Conservation (phyloP, 192 early-diverging fungal genomes). For the Helicostylum pulchrum region DNA sequence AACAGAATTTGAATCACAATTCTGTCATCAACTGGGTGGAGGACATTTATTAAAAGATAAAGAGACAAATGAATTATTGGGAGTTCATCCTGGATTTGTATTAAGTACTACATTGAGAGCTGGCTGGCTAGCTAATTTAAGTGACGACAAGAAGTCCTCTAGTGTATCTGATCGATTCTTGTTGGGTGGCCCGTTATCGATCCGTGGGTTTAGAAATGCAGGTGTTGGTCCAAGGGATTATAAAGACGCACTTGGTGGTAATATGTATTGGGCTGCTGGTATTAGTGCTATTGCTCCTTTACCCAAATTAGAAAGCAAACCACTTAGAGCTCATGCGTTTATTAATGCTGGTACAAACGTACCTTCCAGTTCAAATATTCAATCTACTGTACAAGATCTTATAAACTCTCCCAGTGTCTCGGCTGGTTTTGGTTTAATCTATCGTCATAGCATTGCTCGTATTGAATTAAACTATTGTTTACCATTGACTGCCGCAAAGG, state of each 20-base stretch:
- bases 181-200: slow-evolving; percentile 79
- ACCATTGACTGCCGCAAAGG: slow-evolving; percentile 61
- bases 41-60: slow-evolving; percentile 22
- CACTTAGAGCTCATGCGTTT: slow-evolving; percentile 82
- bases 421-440: slow-evolving; percentile 80
- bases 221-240: slow-evolving; percentile 87
- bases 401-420: slow-evolving; percentile 65
- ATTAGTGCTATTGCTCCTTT: slow-evolving; percentile 79
- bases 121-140: slow-evolving; percentile 35
- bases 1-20: slow-evolving; percentile 58
- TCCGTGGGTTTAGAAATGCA: slow-evolving; percentile 84
- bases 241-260: slow-evolving; percentile 84
- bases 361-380: slow-evolving; percentile 31
- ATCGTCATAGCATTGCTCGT: slow-evolving; percentile 79
- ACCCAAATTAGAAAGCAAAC: slow-evolving; percentile 60
- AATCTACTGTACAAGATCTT: slow-evolving; percentile 41
- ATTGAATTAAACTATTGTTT: slow-evolving; percentile 91
- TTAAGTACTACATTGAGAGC: slow-evolving; percentile 21
- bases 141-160: slow-evolving; percentile 53
- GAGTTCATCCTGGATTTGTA: slow-evolving; percentile 27
- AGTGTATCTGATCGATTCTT: slow-evolving; percentile 83
- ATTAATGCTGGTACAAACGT: slow-evolving; percentile 81
- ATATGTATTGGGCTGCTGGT: slow-evolving; percentile 76
- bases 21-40: slow-evolving; percentile 25
- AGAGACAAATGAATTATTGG: slow-evolving; percentile 15